These are phyloP conservation scores for Coccomyxa sp. DNA, from an alignment of 139 green algal genomes.

Conservation along the genomic window DNA sequence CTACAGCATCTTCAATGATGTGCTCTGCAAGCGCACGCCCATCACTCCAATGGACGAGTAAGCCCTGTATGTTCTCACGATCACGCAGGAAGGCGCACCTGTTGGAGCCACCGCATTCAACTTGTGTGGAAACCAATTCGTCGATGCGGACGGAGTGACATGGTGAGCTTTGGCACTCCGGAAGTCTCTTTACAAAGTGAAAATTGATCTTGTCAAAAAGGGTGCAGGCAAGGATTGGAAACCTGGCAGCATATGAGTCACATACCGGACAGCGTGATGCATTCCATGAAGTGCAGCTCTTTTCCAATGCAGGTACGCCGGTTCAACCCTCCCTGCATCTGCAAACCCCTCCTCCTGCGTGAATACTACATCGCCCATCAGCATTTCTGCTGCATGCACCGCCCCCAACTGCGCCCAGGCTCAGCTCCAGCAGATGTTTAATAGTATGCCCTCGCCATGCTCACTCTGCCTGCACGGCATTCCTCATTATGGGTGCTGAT, in stretches of 20 bases:
- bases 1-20: too few relatives aligned
- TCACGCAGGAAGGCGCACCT: too few relatives aligned
- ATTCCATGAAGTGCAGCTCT: neutral
- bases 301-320: neutral
- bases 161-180: neutral
- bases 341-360: neutral
- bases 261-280: neutral
- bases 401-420: neutral
- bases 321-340: neutral
- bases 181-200: too few relatives aligned
- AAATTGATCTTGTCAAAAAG: neutral
- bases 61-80: too few relatives aligned
- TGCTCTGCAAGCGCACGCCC: too few relatives aligned
- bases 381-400: neutral
- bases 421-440: neutral
- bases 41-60: too few relatives aligned
- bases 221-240: neutral
- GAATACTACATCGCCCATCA: neutral
- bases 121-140: neutral
- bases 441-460: neutral
- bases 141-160: neutral
- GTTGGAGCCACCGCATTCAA: neutral
- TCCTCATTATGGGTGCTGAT: neutral
- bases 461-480: neutral
- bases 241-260: neutral